A percentile compares a stretch with the other conserved stretches of the same genome.
Conservation (phyloP, 495 filamentous ascomycete species). For the Aspergillus wentii region DNA sequence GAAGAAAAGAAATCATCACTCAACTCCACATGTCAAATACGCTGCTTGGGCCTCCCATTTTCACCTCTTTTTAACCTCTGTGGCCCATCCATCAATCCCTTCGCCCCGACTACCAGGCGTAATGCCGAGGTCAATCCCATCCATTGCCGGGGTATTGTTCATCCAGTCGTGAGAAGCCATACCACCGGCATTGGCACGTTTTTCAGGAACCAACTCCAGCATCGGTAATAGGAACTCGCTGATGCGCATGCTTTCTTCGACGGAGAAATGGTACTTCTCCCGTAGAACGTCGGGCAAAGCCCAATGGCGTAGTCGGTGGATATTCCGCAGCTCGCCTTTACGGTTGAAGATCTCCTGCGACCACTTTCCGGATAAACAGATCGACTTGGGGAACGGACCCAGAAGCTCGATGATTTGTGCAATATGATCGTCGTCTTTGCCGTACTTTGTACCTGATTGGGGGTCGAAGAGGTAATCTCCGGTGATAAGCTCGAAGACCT, state of each 20-base stretch:
- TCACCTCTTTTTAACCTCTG: conserved; percentile 81
- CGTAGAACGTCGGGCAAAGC: conserved; percentile 87
- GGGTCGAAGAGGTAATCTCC: conserved; percentile 99
- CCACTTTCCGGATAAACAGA: conserved; percentile 92
- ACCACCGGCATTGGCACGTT: conserved; percentile 90
- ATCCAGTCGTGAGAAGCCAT: conserved; percentile 84
- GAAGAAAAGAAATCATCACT: background rate
- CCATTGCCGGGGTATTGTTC: conserved; percentile 82
- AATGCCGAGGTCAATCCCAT: conserved; percentile 64
- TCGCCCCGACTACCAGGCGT: conserved; percentile 79
- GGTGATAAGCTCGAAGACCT: conserved; percentile 97
- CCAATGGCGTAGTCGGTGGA: conserved; percentile 96
- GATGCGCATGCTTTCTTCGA: conserved; percentile 71
- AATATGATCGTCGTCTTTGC: conserved; percentile 99
- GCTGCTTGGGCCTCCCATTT: no score
- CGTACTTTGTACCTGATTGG: conserved; percentile 97
- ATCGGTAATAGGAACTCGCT: conserved; percentile 86
- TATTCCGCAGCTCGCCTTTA: conserved; percentile 95
- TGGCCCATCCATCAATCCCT: conserved; percentile 93
- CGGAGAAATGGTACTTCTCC: conserved; percentile 94
- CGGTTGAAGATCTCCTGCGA: conserved; percentile 98
- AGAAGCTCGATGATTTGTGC: conserved; percentile 98
- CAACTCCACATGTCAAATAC: no score
- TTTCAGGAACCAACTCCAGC: conserved; percentile 83
- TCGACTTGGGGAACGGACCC: conserved; percentile 85